Conservation (phyloP, 2,329 filamentous ascomycete genomes). For the Fusarium bactridioides region DNA sequence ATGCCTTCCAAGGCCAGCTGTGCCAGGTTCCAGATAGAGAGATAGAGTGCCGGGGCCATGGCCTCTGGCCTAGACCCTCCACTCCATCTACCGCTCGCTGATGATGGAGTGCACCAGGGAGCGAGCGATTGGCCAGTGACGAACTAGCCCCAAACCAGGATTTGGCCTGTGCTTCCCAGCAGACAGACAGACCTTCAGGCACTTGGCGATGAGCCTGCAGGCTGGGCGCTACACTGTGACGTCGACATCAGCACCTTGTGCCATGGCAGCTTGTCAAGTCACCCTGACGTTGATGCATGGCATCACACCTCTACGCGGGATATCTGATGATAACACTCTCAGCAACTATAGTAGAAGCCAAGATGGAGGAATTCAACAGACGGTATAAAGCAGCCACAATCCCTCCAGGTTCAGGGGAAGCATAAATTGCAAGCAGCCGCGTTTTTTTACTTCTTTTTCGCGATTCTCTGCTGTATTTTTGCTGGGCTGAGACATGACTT, state of each 20-base stretch:
- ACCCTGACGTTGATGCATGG: slow-evolving; percentile 15
- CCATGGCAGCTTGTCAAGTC: slow-evolving; percentile 16
- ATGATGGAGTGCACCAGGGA: slow-evolving; percentile 3
- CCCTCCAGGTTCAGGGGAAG: neutral
- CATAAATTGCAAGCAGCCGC: neutral
- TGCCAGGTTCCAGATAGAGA: neutral
- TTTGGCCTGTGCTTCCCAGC: slow-evolving; percentile 15
- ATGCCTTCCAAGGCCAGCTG: slow-evolving; percentile 10
- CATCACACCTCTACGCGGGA: neutral
- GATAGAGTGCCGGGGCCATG: neutral
- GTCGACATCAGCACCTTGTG: slow-evolving; percentile 34
- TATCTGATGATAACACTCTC: neutral
- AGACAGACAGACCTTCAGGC: slow-evolving; percentile 19
- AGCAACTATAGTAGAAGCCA: neutral
- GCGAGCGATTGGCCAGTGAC: slow-evolving; percentile 10
- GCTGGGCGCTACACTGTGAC: slow-evolving; percentile 32
- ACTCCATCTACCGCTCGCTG: slow-evolving; percentile 1
- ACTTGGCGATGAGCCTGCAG: slow-evolving; percentile 33
- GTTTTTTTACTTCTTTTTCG: neutral
- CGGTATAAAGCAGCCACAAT: neutral
- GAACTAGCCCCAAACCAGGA: slow-evolving; percentile 34
- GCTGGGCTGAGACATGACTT: slow-evolving; percentile 44
- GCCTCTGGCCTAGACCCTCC: neutral
- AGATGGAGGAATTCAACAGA: neutral
- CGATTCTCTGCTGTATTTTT: neutral